Evolutionary conservation across 2,329 filamentous ascomycete genomes (phyloP), one percentile per base, ranked within the genome.

Genomic region (Lachnellula arida): DNA sequence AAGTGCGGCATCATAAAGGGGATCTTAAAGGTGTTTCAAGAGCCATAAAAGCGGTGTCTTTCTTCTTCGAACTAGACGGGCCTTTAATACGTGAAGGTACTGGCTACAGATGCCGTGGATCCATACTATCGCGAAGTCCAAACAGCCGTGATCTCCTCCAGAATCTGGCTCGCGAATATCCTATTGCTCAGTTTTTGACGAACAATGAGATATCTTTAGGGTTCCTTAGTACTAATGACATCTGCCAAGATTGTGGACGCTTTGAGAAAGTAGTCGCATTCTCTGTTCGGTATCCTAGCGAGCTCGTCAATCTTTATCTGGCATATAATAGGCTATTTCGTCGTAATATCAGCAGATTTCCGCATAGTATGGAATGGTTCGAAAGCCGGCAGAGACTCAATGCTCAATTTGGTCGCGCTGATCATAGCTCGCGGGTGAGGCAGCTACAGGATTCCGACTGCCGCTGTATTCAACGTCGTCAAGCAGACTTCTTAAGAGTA

Each of bases 61-160:
- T 67, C 50, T 67, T 62, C 54, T 66, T 65, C 53, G 49, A 65
- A 52, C 58, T 67, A 12, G 34, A 59, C 37, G 35, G 22, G 43
- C 49, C 56, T 32, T 51, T 57, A 35, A 39, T 54, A 2, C 28
- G 50, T n/a, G 43, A 61, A 11, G 53, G 53, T 8, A 52, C 49
- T n/a, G 37, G 51, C 19, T 67, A 63, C 49, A 23, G 19, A 11
- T 65, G 53, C 46, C 14, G 50, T 46, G 59, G 60, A 15, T 63
- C 55, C 7, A 58, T 67, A 19, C 53, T 60, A 12, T 65, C 53
- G 47, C 61, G 57, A 15, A 65, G 59, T 34, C 57, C 55, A 23
- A 46, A 62, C 34, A 60, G 53, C 37, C 42, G 22, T 43, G 54
- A 44, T 19, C 50, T 65, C 32, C 34, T 65, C 17, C 23, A 58